Evolutionary conservation across 2,329 filamentous ascomycete species (phyloP).

Genomic region (Nemania sp.): DNA sequence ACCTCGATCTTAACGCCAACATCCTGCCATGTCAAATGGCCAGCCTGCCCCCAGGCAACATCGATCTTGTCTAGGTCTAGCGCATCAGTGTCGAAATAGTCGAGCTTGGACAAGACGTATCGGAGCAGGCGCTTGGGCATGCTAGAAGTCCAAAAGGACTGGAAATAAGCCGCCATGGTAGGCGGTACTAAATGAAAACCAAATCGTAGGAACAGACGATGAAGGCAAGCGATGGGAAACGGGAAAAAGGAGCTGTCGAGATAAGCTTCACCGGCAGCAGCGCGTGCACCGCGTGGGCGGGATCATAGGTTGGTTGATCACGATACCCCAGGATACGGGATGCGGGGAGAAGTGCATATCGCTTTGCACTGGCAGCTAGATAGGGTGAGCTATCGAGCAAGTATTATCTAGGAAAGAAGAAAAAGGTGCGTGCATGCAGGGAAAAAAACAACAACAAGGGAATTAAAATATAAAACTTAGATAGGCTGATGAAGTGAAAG

Average conservation of each 20-base stretch:
- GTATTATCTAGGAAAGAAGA: not conserved
- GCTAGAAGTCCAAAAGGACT: constrained; percentile 72
- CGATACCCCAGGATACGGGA: constrained; percentile 48
- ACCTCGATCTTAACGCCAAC: constrained; percentile 85
- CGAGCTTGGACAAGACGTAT: constrained; percentile 84
- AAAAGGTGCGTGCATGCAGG: not conserved
- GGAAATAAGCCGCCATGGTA: constrained; percentile 79
- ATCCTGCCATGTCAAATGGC: constrained; percentile 86
- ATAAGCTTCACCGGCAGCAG: constrained; percentile 36
- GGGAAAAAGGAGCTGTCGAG: constrained; percentile 24
- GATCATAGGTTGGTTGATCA: constrained; percentile 44
- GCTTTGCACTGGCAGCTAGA: constrained; percentile 40
- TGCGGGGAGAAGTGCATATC: constrained; percentile 52
- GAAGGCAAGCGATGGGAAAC: constrained; percentile 16
- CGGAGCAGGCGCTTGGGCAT: constrained; percentile 91
- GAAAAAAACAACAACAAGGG: not conserved
- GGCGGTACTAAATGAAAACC: constrained; percentile 22
- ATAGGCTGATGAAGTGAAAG: constrained; percentile 2
- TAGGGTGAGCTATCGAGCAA: constrained; percentile 2
- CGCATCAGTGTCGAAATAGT: constrained; percentile 88
- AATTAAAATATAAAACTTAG: constrained; percentile 10
- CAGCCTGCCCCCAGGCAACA: constrained; percentile 83
- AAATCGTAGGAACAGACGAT: constrained; percentile 20
- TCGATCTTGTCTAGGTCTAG: constrained; percentile 89
- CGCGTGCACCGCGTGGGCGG: constrained; percentile 46